Conservation (phyloP, 208 protist genomes). For the Trypanosoma conorhini region DNA sequence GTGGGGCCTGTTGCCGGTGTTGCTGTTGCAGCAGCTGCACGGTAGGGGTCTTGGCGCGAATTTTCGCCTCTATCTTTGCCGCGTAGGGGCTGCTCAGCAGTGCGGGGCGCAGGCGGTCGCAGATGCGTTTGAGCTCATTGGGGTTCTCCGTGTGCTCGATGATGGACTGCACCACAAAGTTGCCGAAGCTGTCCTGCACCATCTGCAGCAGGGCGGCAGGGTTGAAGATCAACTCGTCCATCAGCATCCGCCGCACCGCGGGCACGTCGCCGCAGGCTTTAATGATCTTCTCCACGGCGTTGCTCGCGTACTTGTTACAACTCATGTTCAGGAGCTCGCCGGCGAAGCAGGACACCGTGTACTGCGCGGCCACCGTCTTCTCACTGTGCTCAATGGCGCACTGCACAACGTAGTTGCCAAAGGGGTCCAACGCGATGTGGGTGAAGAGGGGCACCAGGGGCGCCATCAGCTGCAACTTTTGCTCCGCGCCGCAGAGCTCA, state of each 20-base stretch:
- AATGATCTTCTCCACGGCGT: conserved; percentile 85
- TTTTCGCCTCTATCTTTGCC: conserved; percentile 62
- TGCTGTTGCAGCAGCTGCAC: conserved; percentile 17
- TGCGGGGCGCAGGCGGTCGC: conserved; percentile 61
- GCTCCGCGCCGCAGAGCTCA: conserved; percentile 54
- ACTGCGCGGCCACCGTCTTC: conserved; percentile 53
- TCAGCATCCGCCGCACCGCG: conserved; percentile 54
- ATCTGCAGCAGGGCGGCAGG: conserved; percentile 73
- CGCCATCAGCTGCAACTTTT: conserved; percentile 62
- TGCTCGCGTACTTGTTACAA: conserved; percentile 84
- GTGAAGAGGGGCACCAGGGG: conserved; percentile 65
- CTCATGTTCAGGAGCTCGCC: conserved; percentile 73
- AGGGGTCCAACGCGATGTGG: conserved; percentile 73
- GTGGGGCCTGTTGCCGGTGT: conserved; percentile 5
- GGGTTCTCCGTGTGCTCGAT: conserved; percentile 49
- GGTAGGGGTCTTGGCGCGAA: conserved; percentile 37
- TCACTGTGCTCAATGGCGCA: conserved; percentile 79
- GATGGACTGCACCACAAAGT: conserved; percentile 87
- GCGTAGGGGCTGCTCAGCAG: conserved; percentile 59
- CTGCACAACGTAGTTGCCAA: conserved; percentile 92
- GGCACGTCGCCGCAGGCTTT: conserved; percentile 60
- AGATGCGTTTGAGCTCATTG: conserved; percentile 66
- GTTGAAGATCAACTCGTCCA: conserved; percentile 87
- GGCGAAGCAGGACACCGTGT: conserved; percentile 54
- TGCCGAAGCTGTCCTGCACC: conserved; percentile 78